Conservation (phyloP, 352 stramenopile species). For the Blastocystis sp. region DNA sequence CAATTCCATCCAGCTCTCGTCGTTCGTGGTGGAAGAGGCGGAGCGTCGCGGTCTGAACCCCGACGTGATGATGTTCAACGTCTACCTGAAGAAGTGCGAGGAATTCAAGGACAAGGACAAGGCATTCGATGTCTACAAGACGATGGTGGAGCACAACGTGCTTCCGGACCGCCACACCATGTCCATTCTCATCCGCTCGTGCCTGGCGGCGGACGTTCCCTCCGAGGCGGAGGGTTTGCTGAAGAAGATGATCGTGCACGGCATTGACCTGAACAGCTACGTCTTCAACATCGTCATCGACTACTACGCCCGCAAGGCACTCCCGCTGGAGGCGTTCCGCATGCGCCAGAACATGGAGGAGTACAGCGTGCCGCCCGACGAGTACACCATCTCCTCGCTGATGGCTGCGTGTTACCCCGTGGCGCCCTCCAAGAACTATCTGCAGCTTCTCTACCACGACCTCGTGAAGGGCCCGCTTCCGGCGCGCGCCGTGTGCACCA, state of each 20-base stretch:
- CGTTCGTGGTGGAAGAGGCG: constrained; percentile 56
- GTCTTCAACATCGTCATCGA: constrained; percentile 69
- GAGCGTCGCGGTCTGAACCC: constrained; percentile 44
- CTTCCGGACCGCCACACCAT: constrained; percentile 64
- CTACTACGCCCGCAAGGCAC: constrained; percentile 67
- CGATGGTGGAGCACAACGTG: constrained; percentile 56
- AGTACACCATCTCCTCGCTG: constrained; percentile 68
- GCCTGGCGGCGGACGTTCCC: constrained; percentile 42
- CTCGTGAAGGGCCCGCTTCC: constrained; percentile 54
- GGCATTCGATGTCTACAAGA: constrained; percentile 47
- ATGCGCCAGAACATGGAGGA: constrained; percentile 66
- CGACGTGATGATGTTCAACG: constrained; percentile 68
- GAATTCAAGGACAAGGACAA: constrained; percentile 66
- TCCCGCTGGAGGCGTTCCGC: constrained; percentile 63
- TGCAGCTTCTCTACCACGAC: constrained; percentile 46
- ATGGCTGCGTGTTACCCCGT: constrained; percentile 65
- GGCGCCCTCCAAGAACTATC: constrained; percentile 58
- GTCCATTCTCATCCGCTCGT: constrained; percentile 58
- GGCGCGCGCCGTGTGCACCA: constrained; percentile 59
- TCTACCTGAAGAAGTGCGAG: constrained; percentile 68
- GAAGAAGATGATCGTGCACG: constrained; percentile 57
- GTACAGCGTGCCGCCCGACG: constrained; percentile 58
- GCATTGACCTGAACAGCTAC: constrained; percentile 68
- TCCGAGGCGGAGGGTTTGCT: constrained; percentile 55
- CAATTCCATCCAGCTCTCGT: constrained; percentile 52